Evolutionary conservation across 805 yeast genomes (phyloP).

Genomic region (Pichia nakasei): DNA sequence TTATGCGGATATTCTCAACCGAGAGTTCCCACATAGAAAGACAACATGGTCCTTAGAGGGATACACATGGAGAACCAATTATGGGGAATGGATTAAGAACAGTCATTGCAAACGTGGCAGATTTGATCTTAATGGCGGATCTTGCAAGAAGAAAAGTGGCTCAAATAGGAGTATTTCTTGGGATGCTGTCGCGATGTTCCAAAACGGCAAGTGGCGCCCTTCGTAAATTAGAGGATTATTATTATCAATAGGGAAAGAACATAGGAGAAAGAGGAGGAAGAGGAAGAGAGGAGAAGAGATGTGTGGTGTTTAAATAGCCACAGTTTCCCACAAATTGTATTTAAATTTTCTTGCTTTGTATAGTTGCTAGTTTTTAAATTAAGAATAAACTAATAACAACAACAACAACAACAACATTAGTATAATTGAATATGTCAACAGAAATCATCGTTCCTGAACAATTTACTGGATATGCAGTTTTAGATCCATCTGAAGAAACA

Average conservation of each 20-base stretch:
- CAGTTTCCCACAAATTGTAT: no score
- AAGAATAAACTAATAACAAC: no score
- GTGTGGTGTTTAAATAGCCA: no score
- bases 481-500: conserved; percentile 22
- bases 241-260: no score
- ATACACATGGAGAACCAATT: conserved; percentile 18
- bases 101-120: conserved; percentile 11
- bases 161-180: neutral
- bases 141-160: conserved; percentile 4
- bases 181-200: neutral
- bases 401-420: no score
- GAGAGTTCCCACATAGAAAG: conserved; percentile 29
- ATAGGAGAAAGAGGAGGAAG: no score
- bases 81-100: conserved; percentile 20
- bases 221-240: no score
- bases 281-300: no score
- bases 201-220: no score
- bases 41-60: conserved; percentile 14
- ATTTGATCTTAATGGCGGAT: conserved; percentile 21
- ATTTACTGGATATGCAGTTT: conserved; percentile 32
- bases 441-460: conserved; percentile 23
- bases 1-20: conserved; percentile 25
- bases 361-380: no score
- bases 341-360: no score
- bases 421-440: no score